Conservation (phyloP, 257 asterid species). For the Solanum chiquidenum region DNA sequence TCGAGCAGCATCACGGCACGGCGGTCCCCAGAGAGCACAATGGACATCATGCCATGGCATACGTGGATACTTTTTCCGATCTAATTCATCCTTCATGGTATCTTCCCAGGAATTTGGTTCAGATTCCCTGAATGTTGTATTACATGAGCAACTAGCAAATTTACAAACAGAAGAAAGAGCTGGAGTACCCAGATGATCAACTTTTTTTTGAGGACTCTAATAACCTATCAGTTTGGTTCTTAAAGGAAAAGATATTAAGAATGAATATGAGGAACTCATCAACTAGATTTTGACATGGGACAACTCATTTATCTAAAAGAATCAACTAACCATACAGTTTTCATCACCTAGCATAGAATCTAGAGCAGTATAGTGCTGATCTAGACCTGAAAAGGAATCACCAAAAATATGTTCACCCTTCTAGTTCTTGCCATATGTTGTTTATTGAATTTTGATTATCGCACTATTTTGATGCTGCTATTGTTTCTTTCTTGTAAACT, state of each 20-base stretch:
- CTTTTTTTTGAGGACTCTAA: neutral
- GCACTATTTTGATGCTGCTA: neutral
- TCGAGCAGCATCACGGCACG: slow-evolving; percentile 92
- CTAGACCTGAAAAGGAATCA: neutral
- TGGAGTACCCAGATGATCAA: neutral
- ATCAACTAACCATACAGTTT: neutral
- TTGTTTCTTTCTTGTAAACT: neutral
- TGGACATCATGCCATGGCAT: slow-evolving; percentile 99
- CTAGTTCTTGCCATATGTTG: neutral
- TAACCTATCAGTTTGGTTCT: neutral
- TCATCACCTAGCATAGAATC: neutral
- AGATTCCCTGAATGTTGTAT: slow-evolving; percentile 62
- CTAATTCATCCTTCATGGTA: slow-evolving; percentile 81
- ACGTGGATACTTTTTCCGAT: slow-evolving; percentile 73
- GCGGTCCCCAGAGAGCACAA: slow-evolving; percentile 95
- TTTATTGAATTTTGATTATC: neutral
- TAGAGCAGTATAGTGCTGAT: neutral
- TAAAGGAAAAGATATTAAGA: neutral
- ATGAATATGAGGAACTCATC: neutral
- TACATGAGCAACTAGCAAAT: slow-evolving; percentile 13
- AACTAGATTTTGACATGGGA: neutral
- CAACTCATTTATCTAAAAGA: neutral
- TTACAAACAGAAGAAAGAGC: neutral
- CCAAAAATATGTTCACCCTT: neutral
- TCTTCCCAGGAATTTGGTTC: slow-evolving; percentile 98